Evolutionary conservation across 2,329 filamentous ascomycete species (phyloP), one percentile per base, ranked within the genome.

Genomic region (Meredithiella fracta): DNA sequence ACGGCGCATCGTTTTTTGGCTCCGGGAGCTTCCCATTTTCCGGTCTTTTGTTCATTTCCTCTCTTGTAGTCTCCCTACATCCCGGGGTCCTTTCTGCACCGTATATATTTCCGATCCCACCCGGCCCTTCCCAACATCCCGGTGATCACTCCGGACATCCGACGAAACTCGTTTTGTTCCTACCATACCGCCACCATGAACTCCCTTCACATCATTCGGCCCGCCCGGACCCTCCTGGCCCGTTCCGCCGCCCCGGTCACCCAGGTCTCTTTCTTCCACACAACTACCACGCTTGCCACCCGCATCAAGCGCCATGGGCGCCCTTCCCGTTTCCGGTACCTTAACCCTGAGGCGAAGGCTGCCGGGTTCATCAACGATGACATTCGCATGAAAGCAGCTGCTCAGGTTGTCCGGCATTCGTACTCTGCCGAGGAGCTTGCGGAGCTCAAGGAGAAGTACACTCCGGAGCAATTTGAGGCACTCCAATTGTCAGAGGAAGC

Each of bases 401-500:
- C 40, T 4, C 40, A 47, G 25, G 26, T 54, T 11, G 20, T 54
- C 20, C 38, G 44, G 20, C 53, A 47, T 17, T 14, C 23, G n/a
- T 54, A 34, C 20, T 40, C 53, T 6, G n/a, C 17, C 14, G 53
- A 54, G 42, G 53, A 58, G 25, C 47, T 52, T 47, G 53, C 47
- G 34, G 57, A 53, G 22, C 42, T 58, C 2, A 40, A 42, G 37
- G 70, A 79, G 64, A 78, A 77, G 62, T 97, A 95, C 73, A 86
- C 87, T 0, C 76, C 82, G 15, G 80, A 84, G 66, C 91, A 97
- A 71, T 74, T 94, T 62, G 80, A 79, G 56, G 87, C 89, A 57
- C 80, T 97, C 65, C 76, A 85, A 69, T 85, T 85, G 51, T 89
- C 84, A 63, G 90, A 96, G 69, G 72, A 77, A 59, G 80, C 85